Conservation (phyloP, 2,329 filamentous ascomycete species). For the Hymenoscyphus occultus region DNA sequence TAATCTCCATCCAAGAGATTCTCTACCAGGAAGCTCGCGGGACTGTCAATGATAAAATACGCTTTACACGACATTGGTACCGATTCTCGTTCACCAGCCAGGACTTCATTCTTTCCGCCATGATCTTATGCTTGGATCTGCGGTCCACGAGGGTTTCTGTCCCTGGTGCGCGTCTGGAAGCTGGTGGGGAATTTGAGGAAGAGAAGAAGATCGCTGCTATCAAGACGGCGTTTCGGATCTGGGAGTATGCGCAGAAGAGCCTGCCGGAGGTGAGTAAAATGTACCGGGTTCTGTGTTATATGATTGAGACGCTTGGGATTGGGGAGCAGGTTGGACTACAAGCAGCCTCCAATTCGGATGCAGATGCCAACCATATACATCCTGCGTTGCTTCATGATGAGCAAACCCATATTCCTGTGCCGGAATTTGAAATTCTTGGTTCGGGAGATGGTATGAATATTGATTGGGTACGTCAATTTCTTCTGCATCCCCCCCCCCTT, state of each 20-base stretch:
- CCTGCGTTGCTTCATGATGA: neutral
- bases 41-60: neutral
- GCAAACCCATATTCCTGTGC: neutral
- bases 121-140: slow-evolving; percentile 24
- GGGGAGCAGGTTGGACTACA: slow-evolving; percentile 7
- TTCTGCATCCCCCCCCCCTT: neutral
- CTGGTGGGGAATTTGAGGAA: neutral
- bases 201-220: slow-evolving; percentile 12
- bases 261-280: slow-evolving; percentile 22
- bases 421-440: slow-evolving; percentile 4
- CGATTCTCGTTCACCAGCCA: slow-evolving; percentile 14
- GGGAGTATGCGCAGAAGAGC: slow-evolving; percentile 14
- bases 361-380: neutral
- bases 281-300: slow-evolving; percentile 21
- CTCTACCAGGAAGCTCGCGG: slow-evolving; percentile 11
- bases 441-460: slow-evolving; percentile 27
- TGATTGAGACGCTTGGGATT: slow-evolving; percentile 19
- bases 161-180: slow-evolving; percentile 1
- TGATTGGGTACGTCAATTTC: slow-evolving; percentile 30
- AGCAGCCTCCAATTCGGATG: neutral
- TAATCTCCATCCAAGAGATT: slow-evolving; percentile 14
- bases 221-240: slow-evolving; percentile 20
- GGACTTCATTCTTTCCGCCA: slow-evolving; percentile 16
- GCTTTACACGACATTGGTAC: slow-evolving; percentile 12
- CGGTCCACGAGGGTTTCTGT: slow-evolving; percentile 13